These are phyloP conservation scores for Mycena polygramma DNA, from an alignment of 768 basidiomycete genomes.

Conservation along the genomic window DNA sequence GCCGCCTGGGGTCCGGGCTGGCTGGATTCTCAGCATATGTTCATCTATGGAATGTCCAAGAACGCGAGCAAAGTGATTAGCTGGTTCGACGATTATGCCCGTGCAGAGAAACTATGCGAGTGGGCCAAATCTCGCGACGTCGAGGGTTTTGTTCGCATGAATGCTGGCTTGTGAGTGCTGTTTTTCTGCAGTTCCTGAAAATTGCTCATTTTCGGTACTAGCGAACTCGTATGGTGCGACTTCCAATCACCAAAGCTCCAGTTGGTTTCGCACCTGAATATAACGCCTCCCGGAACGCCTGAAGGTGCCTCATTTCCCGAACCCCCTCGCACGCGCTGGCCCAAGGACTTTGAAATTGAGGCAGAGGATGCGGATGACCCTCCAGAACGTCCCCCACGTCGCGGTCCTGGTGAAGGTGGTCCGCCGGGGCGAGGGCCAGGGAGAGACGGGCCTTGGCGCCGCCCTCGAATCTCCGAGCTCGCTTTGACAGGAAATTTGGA, in stretches of 20 bases:
- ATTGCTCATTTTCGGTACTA: not conserved
- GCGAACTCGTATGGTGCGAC: slow-evolving; percentile 45
- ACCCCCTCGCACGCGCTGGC: slow-evolving; percentile 8
- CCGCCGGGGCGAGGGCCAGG: slow-evolving; percentile 23
- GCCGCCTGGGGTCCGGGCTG: slow-evolving; percentile 40
- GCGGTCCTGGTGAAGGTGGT: slow-evolving; percentile 27
- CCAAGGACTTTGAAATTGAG: slow-evolving; percentile 11
- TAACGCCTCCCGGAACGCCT: slow-evolving; percentile 41
- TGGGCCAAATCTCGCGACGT: slow-evolving; percentile 37
- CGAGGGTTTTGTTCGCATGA: slow-evolving; percentile 46
- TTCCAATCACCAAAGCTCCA: slow-evolving; percentile 37
- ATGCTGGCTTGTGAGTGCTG: slow-evolving; percentile 42
- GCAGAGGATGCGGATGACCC: slow-evolving; percentile 6
- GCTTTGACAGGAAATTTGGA: slow-evolving; percentile 33
- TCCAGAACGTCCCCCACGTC: slow-evolving; percentile 25
- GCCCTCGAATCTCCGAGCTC: slow-evolving; percentile 30
- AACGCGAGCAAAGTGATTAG: slow-evolving; percentile 31
- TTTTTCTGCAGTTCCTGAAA: not conserved
- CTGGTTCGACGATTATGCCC: slow-evolving; percentile 43
- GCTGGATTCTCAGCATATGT: slow-evolving; percentile 43
- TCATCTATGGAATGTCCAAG: slow-evolving; percentile 39
- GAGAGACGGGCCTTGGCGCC: slow-evolving; percentile 17
- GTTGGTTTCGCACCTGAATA: slow-evolving; percentile 41
- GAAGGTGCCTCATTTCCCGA: slow-evolving; percentile 22
- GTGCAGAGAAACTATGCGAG: slow-evolving; percentile 38